Evolutionary conservation across 2,329 filamentous ascomycete species (phyloP), one percentile per base, ranked within the genome.

Genomic region (Trichoderma brevicompactum): DNA sequence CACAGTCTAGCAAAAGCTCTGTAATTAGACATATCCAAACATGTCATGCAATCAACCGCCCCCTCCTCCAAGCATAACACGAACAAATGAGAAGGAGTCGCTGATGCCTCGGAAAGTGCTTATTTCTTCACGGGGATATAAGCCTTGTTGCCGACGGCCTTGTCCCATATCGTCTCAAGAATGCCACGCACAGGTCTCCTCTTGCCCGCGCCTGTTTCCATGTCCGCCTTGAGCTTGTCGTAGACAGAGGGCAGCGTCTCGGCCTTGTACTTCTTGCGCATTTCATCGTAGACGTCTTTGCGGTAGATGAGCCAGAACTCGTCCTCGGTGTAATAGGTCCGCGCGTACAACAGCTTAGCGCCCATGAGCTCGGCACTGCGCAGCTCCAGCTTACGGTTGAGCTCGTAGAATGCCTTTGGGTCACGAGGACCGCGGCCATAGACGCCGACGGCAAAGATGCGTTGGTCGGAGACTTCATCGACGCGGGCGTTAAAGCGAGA

Each of bases 241-340:
- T 81, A 83, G 9, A 85, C 80, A 28, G 73, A 79, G 2, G 83
- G 83, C 64, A 86, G 71, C 7, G 76, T 75, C 19, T 75, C 76
- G 0, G 83, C 83, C 10, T 77, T 74, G 70, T 84, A 86, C 70
- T 83, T 84, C 63, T 76, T 72, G 50, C 83, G 71, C 67, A 85
- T 71, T 19, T 69, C 72, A 43, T 83, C 78, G 68, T 85, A 84
- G 78, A 80, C 80, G 28, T 77, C 68, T 56, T 76, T 76, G 68
- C 84, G 79, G 67, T 84, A 85, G 66, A 83, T 80, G 19, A 75
- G 71, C 82, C 83, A 85, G 71, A 86, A 86, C 62, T 86, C 83
- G 2, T 78, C 75, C 69, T 83, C 79, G 17, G 76, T 79, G 70
- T 84, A 84, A 72, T 83, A 85, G 0, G 82, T 82, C 62, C 85